These are phyloP conservation scores for Detonula confervacea DNA, from an alignment of 352 stramenopile species.

Conservation along the genomic window DNA sequence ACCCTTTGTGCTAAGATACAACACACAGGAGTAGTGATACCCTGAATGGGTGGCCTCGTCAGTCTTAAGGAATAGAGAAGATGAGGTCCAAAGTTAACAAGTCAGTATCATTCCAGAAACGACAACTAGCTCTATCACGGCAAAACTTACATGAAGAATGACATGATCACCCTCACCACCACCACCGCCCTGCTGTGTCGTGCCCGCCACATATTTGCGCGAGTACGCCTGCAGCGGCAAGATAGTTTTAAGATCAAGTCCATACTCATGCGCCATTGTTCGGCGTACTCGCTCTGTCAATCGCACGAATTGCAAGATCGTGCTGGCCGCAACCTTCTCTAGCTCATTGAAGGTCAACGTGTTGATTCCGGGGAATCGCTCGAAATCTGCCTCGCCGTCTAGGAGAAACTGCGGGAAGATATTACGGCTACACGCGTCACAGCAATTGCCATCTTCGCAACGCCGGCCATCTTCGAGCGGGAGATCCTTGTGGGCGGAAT, in stretches of 20 bases:
- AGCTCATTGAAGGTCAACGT: conserved; percentile 55
- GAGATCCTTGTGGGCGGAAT: conserved; percentile 40
- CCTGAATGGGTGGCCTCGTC: conserved; percentile 53
- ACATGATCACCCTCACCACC: conserved; percentile 56
- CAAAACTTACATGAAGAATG: conserved; percentile 53
- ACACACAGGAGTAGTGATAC: conserved; percentile 63
- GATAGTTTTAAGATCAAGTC: conserved; percentile 44
- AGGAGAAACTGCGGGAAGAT: conserved; percentile 54
- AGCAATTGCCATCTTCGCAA: conserved; percentile 51
- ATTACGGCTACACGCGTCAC: conserved; percentile 50
- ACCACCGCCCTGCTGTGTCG: conserved; percentile 52
- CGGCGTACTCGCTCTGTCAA: conserved; percentile 52
- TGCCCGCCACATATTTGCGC: conserved; percentile 58
- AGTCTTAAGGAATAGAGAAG: too few species aligned
- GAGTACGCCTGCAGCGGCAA: conserved; percentile 55
- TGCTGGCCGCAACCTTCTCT: conserved; percentile 25
- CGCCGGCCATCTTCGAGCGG: conserved; percentile 37
- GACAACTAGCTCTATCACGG: too few species aligned
- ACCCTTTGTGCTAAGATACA: conserved; percentile 61
- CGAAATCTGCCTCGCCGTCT: conserved; percentile 22
- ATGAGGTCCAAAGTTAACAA: too few species aligned
- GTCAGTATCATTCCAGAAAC: too few species aligned
- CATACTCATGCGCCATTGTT: conserved; percentile 54
- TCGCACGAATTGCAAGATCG: conserved; percentile 49
- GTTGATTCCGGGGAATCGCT: conserved; percentile 36